These are phyloP conservation scores for Salvia miltiorrhiza DNA, from an alignment of 257 asterid species.

Conservation along the genomic window DNA sequence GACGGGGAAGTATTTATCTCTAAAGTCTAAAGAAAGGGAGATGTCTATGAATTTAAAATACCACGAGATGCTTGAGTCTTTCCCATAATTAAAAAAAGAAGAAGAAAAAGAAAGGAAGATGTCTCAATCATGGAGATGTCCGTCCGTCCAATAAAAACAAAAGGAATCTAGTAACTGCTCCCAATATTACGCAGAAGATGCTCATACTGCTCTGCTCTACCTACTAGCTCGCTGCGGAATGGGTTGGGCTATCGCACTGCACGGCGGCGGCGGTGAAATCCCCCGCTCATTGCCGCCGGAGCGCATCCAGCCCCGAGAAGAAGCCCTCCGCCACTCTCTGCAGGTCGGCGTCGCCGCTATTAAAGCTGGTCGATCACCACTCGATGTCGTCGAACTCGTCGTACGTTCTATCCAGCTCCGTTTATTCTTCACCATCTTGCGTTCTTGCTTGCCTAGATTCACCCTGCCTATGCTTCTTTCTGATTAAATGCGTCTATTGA, in stretches of 20 bases:
- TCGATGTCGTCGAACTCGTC: slow-evolving; percentile 90
- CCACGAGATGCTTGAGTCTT: too few species aligned
- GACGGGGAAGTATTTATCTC: too few species aligned
- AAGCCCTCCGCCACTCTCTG: slow-evolving; percentile 67
- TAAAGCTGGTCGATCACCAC: slow-evolving; percentile 63
- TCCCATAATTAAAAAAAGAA: too few species aligned
- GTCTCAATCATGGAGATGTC: neutral
- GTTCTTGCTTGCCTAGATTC: neutral
- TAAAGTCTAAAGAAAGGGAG: too few species aligned
- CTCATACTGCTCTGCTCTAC: too few species aligned
- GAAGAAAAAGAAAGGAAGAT: neutral
- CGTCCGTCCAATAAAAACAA: slow-evolving; percentile 5
- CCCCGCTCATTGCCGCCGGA: slow-evolving; percentile 60
- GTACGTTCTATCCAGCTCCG: slow-evolving; percentile 24
- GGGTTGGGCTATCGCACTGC: slow-evolving; percentile 98
- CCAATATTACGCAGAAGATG: neutral
- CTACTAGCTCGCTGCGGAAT: slow-evolving; percentile 27
- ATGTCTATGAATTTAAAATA: too few species aligned
- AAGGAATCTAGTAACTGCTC: neutral
- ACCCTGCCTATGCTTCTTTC: neutral
- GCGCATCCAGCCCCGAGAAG: slow-evolving; percentile 64
- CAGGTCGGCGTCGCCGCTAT: slow-evolving; percentile 75
- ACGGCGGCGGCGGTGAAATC: slow-evolving; percentile 94
- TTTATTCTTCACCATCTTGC: neutral
- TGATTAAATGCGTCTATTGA: neutral